Percentiles rank a stretch among this genome's conserved stretches.
These are phyloP conservation scores for Quercus lobata DNA, from an alignment of 331 rosid species.

Conservation along the genomic window DNA sequence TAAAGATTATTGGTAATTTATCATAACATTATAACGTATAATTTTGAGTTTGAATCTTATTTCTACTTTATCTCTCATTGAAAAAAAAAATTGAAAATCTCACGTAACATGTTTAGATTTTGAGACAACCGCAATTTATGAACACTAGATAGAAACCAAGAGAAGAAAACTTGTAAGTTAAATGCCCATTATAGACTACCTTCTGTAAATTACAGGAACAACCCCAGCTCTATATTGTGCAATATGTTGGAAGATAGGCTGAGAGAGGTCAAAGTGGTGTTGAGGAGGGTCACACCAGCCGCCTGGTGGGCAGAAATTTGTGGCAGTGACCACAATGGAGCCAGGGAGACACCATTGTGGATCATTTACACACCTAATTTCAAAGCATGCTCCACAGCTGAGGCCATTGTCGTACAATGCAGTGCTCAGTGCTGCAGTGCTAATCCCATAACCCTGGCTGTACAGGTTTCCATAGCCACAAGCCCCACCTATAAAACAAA, in stretches of 20 bases:
- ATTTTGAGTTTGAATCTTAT: too few relatives aligned
- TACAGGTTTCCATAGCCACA: conserved; percentile 94
- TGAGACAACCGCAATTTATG: too few relatives aligned
- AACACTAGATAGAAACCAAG: background rate
- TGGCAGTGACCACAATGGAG: conserved; percentile 76
- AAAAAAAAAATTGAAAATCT: too few relatives aligned
- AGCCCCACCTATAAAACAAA: conserved; percentile 63
- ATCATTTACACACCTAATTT: conserved; percentile 70
- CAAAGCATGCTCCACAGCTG: conserved; percentile 84
- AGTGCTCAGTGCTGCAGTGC: conserved; percentile 90
- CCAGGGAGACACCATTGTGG: conserved; percentile 81
- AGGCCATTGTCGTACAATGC: conserved; percentile 79
- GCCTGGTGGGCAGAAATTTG: conserved; percentile 93
- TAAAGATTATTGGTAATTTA: too few relatives aligned
- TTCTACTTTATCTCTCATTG: too few relatives aligned
- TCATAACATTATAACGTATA: too few relatives aligned
- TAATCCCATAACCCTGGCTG: conserved; percentile 83
- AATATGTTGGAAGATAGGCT: conserved; percentile 78
- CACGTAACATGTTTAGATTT: too few relatives aligned
- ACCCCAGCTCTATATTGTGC: conserved; percentile 80
- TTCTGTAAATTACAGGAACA: conserved; percentile 72
- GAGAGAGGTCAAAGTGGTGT: conserved; percentile 84
- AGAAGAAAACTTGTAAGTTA: background rate
- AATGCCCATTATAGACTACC: conserved; percentile 24
- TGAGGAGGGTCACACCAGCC: conserved; percentile 96